Base-by-base conservation (phyloP, 2,329 filamentous ascomycete species). In the Colletotrichum nymphaeae region DNA sequence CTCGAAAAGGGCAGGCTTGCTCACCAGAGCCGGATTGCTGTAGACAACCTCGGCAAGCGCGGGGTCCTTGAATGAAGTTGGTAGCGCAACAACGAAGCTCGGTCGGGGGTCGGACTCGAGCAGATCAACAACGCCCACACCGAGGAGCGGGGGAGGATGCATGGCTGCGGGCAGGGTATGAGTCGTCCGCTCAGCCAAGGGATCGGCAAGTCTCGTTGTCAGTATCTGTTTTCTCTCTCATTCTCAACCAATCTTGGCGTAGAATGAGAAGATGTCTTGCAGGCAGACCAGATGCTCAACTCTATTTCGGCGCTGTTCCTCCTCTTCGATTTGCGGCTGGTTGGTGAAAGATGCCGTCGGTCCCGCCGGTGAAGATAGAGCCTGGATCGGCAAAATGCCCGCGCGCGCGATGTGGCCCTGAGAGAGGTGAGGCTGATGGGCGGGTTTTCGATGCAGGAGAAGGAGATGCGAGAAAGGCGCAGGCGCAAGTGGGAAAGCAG, bases 71-170 rank as follows among this genome's bases (percentile, higher is more conserved):
- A 71, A 42, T 14, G 65, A 58, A 19, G 75, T 53, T 19, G 73
- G 65, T 22, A 76, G 63, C 35, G 77, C 78, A 59, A 83, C 80
- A 68, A 86, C 78, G 57, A 86, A 86, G 56, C 82, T 82, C 65
- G 84, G 83, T 67, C 84, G 80, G 35, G 35, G 82, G 72, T 86
- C 84, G 73, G 79, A 81, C 72, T 82, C 79, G 75, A 86, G 80
- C 14, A 86, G 80, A 75, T 85, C 83, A 71, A 83, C 76, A 64
- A 84, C 79, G 77, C 80, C 81, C 72, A 83, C 68, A 60, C 72
- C 68, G 63, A 72, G 68, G 32, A 74, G 72, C 60, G 74, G 74
- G 74, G 67, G 74, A 63, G 74, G 74, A 65, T 75, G 62, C 74
- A 75, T 75, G 64, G 22, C 62, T 62, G 62, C 55, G 52, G 46